Evolutionary conservation across 169 alveolate species (phyloP).

Genomic region (Fabrea salina): DNA sequence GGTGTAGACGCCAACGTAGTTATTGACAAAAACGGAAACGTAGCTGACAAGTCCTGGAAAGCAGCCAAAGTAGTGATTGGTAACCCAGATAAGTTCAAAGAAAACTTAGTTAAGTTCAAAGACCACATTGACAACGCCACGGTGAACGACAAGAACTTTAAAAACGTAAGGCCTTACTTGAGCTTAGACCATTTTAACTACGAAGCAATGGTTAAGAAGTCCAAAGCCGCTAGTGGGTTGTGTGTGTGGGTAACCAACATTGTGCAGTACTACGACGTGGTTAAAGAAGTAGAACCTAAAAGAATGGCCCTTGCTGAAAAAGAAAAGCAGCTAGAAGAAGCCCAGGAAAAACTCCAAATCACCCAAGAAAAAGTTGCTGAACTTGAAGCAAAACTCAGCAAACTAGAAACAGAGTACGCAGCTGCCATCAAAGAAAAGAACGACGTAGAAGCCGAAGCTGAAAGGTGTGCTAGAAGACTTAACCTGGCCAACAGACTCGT

Average conservation of each 20-base stretch:
- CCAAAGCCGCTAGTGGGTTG: slow-evolving; percentile 92
- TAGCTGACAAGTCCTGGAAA: slow-evolving; percentile 91
- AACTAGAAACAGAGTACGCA: slow-evolving; percentile 78
- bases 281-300: slow-evolving; percentile 92
- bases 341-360: slow-evolving; percentile 86
- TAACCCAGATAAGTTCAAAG: slow-evolving; percentile 90
- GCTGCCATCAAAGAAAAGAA: slow-evolving; percentile 92
- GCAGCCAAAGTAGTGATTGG: slow-evolving; percentile 93
- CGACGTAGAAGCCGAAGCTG: slow-evolving; percentile 91
- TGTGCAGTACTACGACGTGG: slow-evolving; percentile 86
- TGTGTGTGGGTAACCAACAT: slow-evolving; percentile 89
- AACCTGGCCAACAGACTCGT: slow-evolving; percentile 91
- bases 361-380: slow-evolving; percentile 86
- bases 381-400: slow-evolving; percentile 82
- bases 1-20: slow-evolving; percentile 84
- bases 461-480: slow-evolving; percentile 90
- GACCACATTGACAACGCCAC: slow-evolving; percentile 82
- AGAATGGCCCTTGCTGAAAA: slow-evolving; percentile 88
- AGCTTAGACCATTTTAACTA: slow-evolving; percentile 84
- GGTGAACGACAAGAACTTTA: slow-evolving; percentile 90
- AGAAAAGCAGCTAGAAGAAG: slow-evolving; percentile 86
- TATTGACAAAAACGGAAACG: slow-evolving; percentile 90
- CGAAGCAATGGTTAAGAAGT: slow-evolving; percentile 88
- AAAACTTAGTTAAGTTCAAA: slow-evolving; percentile 85
- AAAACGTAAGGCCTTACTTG: slow-evolving; percentile 67